Evolutionary conservation across 2,329 filamentous ascomycete genomes (phyloP).

Genomic region (Erysiphe pulchra): DNA sequence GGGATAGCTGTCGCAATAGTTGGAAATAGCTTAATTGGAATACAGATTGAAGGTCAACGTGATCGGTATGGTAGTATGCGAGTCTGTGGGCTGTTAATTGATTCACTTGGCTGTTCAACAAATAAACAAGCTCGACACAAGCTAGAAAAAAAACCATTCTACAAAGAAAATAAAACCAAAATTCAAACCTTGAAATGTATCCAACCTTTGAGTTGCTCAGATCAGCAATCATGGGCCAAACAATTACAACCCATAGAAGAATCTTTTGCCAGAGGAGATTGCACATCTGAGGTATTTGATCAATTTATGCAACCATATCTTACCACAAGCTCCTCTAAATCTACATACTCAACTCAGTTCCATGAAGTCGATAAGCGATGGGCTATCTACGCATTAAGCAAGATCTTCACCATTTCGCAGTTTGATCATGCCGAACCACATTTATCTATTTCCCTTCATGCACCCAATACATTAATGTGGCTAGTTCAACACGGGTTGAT

Average conservation of each 20-base stretch:
- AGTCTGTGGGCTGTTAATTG: conserved; percentile 37
- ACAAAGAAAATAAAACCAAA: not conserved
- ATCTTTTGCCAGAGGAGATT: conserved; percentile 13
- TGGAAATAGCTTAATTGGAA: conserved; percentile 36
- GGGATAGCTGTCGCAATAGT: conserved; percentile 38
- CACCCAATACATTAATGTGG: conserved; percentile 27
- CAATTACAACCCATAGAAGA: conserved; percentile 13
- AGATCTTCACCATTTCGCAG: conserved; percentile 17
- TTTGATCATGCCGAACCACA: conserved; percentile 3
- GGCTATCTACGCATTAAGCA: conserved; percentile 26
- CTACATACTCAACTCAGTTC: not conserved
- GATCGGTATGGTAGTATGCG: conserved; percentile 27
- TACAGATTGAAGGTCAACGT: conserved; percentile 40
- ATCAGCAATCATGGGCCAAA: conserved; percentile 4
- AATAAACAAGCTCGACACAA: conserved; percentile 12
- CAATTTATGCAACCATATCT: conserved; percentile 15
- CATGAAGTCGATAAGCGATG: conserved; percentile 31
- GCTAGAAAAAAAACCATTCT: not conserved
- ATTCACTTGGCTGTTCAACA: conserved; percentile 45
- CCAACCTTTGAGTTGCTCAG: conserved; percentile 7
- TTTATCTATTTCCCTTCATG: conserved; percentile 19
- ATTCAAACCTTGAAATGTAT: conserved; percentile 7
- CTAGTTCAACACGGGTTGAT: conserved; percentile 33
- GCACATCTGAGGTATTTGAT: conserved; percentile 16
- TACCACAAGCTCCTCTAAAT: conserved; percentile 7